Evolutionary conservation across 371 early-diverging fungal genomes (phyloP), one percentile per base, ranked within the genome.

Genomic region (Mucor saturninus): DNA sequence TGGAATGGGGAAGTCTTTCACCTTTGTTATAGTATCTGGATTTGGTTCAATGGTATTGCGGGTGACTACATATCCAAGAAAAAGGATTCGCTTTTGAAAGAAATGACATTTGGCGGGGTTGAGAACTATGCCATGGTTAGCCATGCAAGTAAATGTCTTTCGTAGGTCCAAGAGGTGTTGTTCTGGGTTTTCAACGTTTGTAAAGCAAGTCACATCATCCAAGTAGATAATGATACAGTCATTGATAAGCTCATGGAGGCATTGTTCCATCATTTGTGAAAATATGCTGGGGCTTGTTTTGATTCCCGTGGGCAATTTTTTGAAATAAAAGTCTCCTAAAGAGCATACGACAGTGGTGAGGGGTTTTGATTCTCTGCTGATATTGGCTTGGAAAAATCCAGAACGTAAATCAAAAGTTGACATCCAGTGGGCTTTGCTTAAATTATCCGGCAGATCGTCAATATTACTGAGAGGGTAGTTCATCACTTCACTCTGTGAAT

Each of bases 281-380:
- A 80, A 75, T 0, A 71, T 72, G 0, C 72, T 73, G 21, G 77
- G 77, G 7, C 77, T 74, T n/a, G 46, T 68, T 3, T 21, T 32
- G 4, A 79, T 40, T 15, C 77, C 77, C 37, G 78, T 73, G 0
- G 76, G 79, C 65, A 81, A 72, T 3, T 49, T 59, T 2, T 32
- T 58, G 54, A 67, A 81, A 8, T 56, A 52, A 35, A 43, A 71
- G 0, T 61, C 64, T 2, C 83, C 83, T 14, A 57, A 69, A 1
- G 65, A 42, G 1, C 81, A 77, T 0, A 64, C 50, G 62, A 87
- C 84, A 1, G 84, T 81, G 0, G 88, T 84, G 29, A 86, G 80
- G 15, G 52, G 51, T 5, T 28, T 37, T 0, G 31, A 49, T 5
- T 46, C 26, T 26, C 55, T 46, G 55, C 78, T 72, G 5, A 84